Evolutionary conservation across 2,329 filamentous ascomycete species (phyloP).

Genomic region (Pseudogymnoascus sp.): DNA sequence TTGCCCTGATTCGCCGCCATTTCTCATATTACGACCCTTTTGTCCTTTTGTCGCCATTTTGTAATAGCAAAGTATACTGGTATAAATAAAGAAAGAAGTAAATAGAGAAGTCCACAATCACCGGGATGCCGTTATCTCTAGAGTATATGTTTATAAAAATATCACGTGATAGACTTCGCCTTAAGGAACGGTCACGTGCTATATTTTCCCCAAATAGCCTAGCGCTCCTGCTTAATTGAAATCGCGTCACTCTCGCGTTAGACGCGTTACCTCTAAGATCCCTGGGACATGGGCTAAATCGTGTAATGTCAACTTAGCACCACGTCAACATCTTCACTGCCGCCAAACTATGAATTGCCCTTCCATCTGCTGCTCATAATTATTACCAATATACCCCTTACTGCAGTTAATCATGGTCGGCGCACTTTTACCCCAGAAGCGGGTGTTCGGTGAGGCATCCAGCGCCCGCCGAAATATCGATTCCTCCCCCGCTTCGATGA

Average conservation of each 20-base stretch:
- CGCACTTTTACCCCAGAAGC: slow-evolving; percentile 57
- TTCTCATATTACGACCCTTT: neutral
- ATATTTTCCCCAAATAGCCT: neutral
- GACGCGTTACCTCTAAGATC: slow-evolving; percentile 4
- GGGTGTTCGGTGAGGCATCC: slow-evolving; percentile 60
- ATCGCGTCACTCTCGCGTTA: slow-evolving; percentile 9
- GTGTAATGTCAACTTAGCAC: neutral
- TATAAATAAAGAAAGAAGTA: neutral
- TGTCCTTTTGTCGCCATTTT: no score
- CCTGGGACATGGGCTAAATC: neutral
- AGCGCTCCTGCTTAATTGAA: neutral
- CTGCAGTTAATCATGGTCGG: slow-evolving; percentile 23
- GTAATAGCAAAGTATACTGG: neutral
- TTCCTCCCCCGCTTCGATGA: slow-evolving; percentile 45
- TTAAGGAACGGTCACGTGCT: neutral
- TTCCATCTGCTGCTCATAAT: neutral
- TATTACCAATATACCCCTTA: neutral
- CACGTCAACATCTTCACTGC: neutral
- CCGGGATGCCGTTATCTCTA: neutral
- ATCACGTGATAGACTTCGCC: neutral
- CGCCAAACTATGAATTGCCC: neutral
- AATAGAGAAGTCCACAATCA: neutral
- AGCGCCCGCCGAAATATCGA: slow-evolving; percentile 55
- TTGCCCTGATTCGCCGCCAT: neutral
- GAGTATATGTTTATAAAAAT: neutral